Conservation (phyloP, 2,329 filamentous ascomycete species). For the Cladophialophora chaetospira region DNA sequence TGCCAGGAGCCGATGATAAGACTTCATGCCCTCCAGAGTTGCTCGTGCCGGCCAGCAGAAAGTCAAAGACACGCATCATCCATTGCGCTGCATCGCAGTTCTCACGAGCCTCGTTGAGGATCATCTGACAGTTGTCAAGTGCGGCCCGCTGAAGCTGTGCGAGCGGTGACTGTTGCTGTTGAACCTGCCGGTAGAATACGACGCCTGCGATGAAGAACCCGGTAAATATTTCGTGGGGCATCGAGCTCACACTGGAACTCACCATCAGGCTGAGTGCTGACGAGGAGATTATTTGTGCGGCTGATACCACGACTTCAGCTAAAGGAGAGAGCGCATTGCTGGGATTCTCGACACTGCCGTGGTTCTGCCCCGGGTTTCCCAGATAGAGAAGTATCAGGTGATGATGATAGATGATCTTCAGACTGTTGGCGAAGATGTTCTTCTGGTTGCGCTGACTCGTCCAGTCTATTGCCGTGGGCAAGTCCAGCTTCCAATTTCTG, state of each 20-base stretch:
- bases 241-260: neutral
- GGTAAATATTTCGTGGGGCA: neutral
- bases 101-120: neutral
- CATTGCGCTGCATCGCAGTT: neutral
- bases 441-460: neutral
- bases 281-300: neutral
- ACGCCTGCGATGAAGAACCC: neutral
- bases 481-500: too few species aligned
- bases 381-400: slow-evolving; percentile 3
- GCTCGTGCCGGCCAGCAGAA: too few species aligned
- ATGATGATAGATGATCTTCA: slow-evolving; percentile 1
- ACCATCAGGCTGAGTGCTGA: neutral
- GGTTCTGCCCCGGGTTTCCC: neutral
- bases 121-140: neutral
- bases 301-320: neutral
- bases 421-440: neutral
- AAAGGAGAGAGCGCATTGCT: neutral
- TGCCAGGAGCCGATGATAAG: too few species aligned
- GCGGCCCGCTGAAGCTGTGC: neutral
- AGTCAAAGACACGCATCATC: neutral
- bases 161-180: neutral
- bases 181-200: neutral
- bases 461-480: neutral
- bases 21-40: too few species aligned
- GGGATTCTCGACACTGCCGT: neutral